phyloP scores from a whole-genome alignment of 179 eudicot genomes.

The Beta macrorhiza region DNA sequence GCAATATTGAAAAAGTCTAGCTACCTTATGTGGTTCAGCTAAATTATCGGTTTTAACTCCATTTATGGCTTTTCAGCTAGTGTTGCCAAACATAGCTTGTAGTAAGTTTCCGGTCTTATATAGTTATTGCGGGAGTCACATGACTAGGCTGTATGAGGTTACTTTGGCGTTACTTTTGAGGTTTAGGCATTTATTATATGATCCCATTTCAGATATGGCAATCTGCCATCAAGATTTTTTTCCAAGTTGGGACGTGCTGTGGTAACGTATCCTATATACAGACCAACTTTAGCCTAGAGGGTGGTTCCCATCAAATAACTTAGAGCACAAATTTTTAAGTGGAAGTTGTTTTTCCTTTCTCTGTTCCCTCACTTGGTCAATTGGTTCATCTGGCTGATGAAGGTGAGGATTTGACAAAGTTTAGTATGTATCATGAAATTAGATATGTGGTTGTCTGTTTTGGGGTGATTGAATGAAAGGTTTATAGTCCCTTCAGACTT shows the following conservation, averaged over 20 bases:
- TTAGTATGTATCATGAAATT: neutral
- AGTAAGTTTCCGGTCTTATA: too few relatives aligned
- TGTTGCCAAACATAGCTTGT: too few relatives aligned
- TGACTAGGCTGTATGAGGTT: neutral
- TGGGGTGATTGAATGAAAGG: neutral
- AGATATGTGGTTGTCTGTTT: neutral
- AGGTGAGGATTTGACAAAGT: neutral
- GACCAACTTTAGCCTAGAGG: neutral
- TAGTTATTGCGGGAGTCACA: neutral
- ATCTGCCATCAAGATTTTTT: constrained; percentile 2
- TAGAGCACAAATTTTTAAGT: neutral
- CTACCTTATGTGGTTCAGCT: too few relatives aligned
- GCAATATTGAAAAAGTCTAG: too few relatives aligned
- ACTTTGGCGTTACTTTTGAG: neutral
- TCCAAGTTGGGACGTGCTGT: neutral
- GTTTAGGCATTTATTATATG: neutral
- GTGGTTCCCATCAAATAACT: neutral
- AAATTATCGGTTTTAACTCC: too few relatives aligned
- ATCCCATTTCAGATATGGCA: neutral
- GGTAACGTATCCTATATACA: neutral
- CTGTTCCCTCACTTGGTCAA: neutral
- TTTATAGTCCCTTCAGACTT: neutral
- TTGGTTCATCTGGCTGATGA: neutral
- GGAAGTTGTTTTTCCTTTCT: neutral
- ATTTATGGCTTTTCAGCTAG: too few relatives aligned